Conservation (phyloP, 495 filamentous ascomycete genomes). For the Xylaria longipes region DNA sequence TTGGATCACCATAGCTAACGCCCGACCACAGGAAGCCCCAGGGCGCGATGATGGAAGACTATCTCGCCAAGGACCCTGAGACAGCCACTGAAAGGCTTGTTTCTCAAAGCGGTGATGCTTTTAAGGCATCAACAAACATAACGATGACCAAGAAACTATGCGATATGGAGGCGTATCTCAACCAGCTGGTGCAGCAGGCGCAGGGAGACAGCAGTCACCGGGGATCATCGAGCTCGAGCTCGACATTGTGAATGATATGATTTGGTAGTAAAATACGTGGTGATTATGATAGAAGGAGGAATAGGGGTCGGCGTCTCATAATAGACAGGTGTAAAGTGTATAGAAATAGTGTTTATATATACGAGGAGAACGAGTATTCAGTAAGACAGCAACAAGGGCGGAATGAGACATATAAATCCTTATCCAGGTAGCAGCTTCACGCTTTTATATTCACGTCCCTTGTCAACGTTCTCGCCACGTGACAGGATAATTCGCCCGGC, state of each 20-base stretch:
- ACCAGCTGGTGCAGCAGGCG: not conserved
- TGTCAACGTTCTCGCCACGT: not conserved
- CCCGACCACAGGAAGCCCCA: not conserved
- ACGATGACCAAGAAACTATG: not conserved
- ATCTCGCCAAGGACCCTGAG: slow-evolving; percentile 31
- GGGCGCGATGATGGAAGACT: slow-evolving; percentile 31
- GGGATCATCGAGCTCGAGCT: not conserved
- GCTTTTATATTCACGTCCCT: not conserved
- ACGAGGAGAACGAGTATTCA: not conserved
- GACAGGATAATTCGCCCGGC: not conserved
- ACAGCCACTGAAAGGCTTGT: slow-evolving; percentile 36
- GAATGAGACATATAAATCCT: not conserved
- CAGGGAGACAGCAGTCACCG: not conserved
- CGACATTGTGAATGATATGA: not conserved
- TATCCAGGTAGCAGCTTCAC: not conserved
- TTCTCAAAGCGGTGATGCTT: not conserved
- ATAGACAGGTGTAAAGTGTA: not conserved
- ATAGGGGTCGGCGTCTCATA: not conserved
- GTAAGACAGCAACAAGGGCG: not conserved
- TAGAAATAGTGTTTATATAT: not conserved
- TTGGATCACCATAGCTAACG: not conserved
- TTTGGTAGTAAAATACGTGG: not conserved
- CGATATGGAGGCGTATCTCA: not conserved
- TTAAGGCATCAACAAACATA: not conserved
- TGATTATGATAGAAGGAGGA: not conserved